A percentile compares a stretch with the other conserved stretches of the same genome.
Conservation (phyloP, 2,329 filamentous ascomycete species). For the Raffaelea arxii region DNA sequence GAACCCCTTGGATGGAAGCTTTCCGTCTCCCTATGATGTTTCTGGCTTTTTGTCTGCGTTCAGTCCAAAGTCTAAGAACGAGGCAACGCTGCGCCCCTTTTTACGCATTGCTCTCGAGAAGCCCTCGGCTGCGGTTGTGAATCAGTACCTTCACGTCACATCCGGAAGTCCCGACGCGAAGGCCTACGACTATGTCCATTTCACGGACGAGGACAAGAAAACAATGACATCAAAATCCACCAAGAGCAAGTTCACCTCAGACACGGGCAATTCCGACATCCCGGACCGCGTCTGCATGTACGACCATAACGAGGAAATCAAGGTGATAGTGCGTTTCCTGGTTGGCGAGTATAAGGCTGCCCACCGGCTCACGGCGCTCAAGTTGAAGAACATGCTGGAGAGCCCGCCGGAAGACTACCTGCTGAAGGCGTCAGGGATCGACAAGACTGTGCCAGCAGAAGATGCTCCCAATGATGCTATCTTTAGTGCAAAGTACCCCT, state of each 20-base stretch:
- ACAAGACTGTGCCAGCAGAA: neutral
- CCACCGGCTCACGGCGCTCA: neutral
- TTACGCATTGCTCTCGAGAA: neutral
- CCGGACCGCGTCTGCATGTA: conserved; percentile 1
- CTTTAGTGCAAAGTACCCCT: neutral
- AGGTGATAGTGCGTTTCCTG: neutral
- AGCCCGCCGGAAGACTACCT: neutral
- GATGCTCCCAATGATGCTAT: neutral
- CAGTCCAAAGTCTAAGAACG: neutral
- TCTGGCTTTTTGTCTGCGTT: neutral
- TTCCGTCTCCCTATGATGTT: neutral
- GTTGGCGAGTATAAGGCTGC: conserved; percentile 3
- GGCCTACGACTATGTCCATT: neutral
- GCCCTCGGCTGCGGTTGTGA: neutral
- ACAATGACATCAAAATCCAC: neutral
- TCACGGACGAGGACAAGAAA: neutral
- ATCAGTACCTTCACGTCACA: neutral
- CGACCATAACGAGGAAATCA: neutral
- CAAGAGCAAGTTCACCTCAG: neutral
- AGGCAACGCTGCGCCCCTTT: neutral
- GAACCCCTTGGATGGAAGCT: neutral
- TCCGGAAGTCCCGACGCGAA: neutral
- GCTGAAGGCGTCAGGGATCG: neutral
- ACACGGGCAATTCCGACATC: neutral
- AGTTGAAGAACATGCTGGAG: neutral